These are phyloP conservation scores for Fusarium pseudonygamai DNA, from an alignment of 2,329 filamentous ascomycete species.

Conservation along the genomic window DNA sequence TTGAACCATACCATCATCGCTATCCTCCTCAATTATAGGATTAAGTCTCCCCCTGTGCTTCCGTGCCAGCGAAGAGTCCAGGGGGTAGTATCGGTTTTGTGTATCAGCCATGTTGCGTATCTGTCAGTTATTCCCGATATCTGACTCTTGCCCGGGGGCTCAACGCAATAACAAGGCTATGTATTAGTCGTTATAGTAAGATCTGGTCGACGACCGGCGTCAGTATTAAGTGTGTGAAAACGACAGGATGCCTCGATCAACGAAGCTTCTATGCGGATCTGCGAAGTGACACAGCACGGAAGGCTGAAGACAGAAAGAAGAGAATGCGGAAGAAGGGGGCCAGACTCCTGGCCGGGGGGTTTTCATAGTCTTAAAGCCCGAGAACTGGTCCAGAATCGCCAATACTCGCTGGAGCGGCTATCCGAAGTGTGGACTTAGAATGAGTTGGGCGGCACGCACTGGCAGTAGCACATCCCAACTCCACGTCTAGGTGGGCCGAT, in stretches of 20 bases:
- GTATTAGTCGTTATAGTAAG: conserved; percentile 40
- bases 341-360: conserved; percentile 43
- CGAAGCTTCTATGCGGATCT: conserved; percentile 50
- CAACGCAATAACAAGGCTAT: conserved; percentile 24
- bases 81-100: conserved; percentile 53
- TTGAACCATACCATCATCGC: conserved; percentile 50
- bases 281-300: conserved; percentile 41
- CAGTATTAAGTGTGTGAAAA: conserved; percentile 44
- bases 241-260: conserved; percentile 58
- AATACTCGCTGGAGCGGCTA: conserved; percentile 40
- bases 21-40: conserved; percentile 71
- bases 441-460: conserved; percentile 39
- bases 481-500: conserved; percentile 39
- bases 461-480: conserved; percentile 37
- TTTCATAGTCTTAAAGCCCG: conserved; percentile 43
- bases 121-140: conserved; percentile 47
- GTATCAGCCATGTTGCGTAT: conserved; percentile 59
- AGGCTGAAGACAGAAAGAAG: conserved; percentile 47
- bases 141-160: conserved; percentile 29
- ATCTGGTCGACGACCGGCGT: conserved; percentile 50
- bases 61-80: conserved; percentile 66
- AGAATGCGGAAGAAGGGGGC: conserved; percentile 46
- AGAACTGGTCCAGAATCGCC: conserved; percentile 28
- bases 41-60: conserved; percentile 65
- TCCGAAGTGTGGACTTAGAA: conserved; percentile 17